Conservation (phyloP, 176 grass and related monocot genomes). For the Hordeum marinum region DNA sequence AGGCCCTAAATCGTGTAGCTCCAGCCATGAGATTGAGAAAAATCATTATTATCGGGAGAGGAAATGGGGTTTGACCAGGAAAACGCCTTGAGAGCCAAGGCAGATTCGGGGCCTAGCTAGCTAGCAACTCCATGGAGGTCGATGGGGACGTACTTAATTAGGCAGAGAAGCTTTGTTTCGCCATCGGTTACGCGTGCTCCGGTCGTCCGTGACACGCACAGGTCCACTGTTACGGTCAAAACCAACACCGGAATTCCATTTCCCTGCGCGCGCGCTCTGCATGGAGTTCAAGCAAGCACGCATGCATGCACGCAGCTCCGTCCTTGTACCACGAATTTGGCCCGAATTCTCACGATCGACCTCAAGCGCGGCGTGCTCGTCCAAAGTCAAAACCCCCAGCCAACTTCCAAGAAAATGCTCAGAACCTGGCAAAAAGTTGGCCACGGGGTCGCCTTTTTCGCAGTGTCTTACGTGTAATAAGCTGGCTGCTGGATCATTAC, state of each 20-base stretch:
- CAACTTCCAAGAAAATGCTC: slow-evolving; percentile 23
- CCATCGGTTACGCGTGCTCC: not conserved
- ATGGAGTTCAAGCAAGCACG: not conserved
- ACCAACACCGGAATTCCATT: not conserved
- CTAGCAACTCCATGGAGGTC: not conserved
- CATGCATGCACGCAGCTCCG: not conserved
- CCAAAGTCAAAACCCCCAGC: slow-evolving; percentile 1
- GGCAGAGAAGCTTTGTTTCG: not conserved
- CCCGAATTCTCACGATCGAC: too few species aligned
- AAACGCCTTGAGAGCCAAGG: not conserved
- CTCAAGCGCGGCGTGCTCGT: not conserved
- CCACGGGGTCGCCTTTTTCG: not conserved
- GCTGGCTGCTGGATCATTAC: not conserved
- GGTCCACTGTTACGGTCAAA: not conserved
- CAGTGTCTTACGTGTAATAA: not conserved
- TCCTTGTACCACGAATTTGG: not conserved
- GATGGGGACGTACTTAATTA: not conserved
- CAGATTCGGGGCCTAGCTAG: not conserved
- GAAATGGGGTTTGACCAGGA: not conserved
- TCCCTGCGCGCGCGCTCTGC: not conserved
- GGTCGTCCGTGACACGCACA: not conserved
- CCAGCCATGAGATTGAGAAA: too few species aligned
- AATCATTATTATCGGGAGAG: not conserved
- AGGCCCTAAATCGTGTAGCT: too few species aligned
- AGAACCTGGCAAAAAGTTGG: not conserved